A percentile compares a stretch with the other conserved stretches of the same genome.
Conservation (phyloP, 2,329 filamentous ascomycete genomes). For the Xylariaceae sp. region DNA sequence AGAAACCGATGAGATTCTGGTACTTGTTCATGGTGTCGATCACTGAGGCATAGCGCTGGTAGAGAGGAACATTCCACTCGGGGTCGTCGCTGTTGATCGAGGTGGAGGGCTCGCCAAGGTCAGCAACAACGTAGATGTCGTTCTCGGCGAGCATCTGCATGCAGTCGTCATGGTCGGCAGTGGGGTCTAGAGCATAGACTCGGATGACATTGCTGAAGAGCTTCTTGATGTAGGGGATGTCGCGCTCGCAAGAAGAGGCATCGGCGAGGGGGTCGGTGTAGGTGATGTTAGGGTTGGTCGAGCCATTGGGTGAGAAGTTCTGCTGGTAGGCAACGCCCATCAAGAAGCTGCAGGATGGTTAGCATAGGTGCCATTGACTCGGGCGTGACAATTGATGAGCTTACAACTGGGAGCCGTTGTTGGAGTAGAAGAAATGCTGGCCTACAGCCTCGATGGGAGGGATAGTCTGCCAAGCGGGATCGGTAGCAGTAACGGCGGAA, state of each 20-base stretch:
- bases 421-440: slow-evolving; percentile 35
- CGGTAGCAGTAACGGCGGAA: slow-evolving; percentile 23
- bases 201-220: slow-evolving; percentile 90
- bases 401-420: slow-evolving; percentile 68
- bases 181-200: slow-evolving; percentile 88
- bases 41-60: slow-evolving; percentile 75
- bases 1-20: slow-evolving; percentile 93
- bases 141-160: slow-evolving; percentile 78
- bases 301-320: slow-evolving; percentile 58
- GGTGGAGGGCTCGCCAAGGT: slow-evolving; percentile 73
- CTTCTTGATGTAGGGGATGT: slow-evolving; percentile 74
- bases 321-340: slow-evolving; percentile 95
- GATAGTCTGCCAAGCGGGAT: slow-evolving; percentile 29
- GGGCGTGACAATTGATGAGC: not conserved
- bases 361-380: slow-evolving; percentile 5
- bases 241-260: slow-evolving; percentile 67
- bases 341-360: slow-evolving; percentile 57
- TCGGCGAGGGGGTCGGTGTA: slow-evolving; percentile 85
- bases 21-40: slow-evolving; percentile 79
- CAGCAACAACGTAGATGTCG: slow-evolving; percentile 93
- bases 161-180: slow-evolving; percentile 71
- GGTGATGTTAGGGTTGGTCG: slow-evolving; percentile 38
- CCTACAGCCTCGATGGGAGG: slow-evolving; percentile 29
- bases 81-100: slow-evolving; percentile 85
- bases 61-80: slow-evolving; percentile 74